Evolutionary conservation across 225 moss, liverwort and hornwort species (phyloP).

Genomic region (Pseudoscleropodium purum): DNA sequence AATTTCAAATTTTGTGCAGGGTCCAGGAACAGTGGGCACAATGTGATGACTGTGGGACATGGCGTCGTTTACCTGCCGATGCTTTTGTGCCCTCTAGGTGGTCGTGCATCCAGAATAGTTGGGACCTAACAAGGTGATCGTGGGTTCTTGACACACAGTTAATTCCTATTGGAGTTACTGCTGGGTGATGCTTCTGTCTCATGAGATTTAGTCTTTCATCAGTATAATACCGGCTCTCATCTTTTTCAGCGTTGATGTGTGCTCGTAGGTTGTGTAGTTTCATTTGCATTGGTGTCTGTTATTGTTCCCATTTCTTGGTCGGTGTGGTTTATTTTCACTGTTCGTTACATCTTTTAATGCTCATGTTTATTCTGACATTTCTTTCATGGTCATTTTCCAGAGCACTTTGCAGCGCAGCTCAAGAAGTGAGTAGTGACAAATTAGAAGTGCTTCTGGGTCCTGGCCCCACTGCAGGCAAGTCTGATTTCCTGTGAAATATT

Average conservation of each 20-base stretch:
- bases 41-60: conserved; percentile 91
- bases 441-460: conserved; percentile 83
- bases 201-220: neutral
- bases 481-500: neutral
- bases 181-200: neutral
- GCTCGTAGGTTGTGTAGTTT: neutral
- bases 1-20: conserved; percentile 33
- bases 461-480: conserved; percentile 74
- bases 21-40: conserved; percentile 99
- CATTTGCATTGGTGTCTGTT: neutral
- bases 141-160: neutral
- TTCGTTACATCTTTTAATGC: neutral
- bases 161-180: neutral
- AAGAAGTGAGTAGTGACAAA: conserved; percentile 92
- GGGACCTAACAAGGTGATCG: conserved; percentile 75
- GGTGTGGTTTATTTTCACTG: neutral
- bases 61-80: conserved; percentile 82
- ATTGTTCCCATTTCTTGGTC: neutral
- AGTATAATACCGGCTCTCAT: neutral
- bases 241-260: neutral
- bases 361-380: neutral
- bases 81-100: conserved; percentile 75
- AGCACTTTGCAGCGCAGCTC: conserved; percentile 75
- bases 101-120: conserved; percentile 81
- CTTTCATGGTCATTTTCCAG: conserved; percentile 35